These are phyloP conservation scores for Huntiella decipiens DNA, from an alignment of 2,329 filamentous ascomycete species.

Conservation along the genomic window DNA sequence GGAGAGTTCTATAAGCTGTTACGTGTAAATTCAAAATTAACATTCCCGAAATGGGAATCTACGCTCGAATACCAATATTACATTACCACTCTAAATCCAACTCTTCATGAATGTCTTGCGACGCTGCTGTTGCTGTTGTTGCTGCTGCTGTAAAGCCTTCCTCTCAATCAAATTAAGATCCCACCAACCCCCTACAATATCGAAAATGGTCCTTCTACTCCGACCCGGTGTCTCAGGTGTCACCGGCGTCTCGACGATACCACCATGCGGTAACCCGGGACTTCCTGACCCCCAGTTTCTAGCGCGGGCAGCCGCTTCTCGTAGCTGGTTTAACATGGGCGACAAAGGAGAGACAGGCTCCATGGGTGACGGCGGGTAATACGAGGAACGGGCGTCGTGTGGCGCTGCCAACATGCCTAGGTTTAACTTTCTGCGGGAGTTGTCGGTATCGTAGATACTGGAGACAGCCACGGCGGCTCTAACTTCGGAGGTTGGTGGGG, in stretches of 20 bases:
- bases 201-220: constrained; percentile 26
- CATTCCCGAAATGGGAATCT: neutral
- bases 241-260: constrained; percentile 10
- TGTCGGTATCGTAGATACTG: neutral
- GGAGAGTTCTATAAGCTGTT: too few relatives aligned
- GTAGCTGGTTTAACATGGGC: constrained; percentile 11
- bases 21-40: too few relatives aligned
- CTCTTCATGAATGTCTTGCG: constrained; percentile 10
- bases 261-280: neutral
- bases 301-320: constrained; percentile 7
- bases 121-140: neutral
- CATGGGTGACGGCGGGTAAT: too few relatives aligned
- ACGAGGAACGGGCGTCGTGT: neutral
- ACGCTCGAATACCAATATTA: neutral
- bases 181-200: constrained; percentile 35
- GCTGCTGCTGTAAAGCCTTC: neutral
- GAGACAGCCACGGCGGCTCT: constrained; percentile 3
- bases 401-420: constrained; percentile 9
- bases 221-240: constrained; percentile 11
- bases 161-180: constrained; percentile 29
- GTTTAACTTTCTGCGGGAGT: constrained; percentile 3
- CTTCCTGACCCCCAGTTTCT: neutral
- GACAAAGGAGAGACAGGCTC: constrained; percentile 16
- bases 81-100: constrained; percentile 7
- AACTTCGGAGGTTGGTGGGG: constrained; percentile 7